Percentiles rank a stretch among this genome's conserved stretches.
Evolutionary conservation across 805 yeast genomes (phyloP).

Genomic region (Myxozyma nipponensis): DNA sequence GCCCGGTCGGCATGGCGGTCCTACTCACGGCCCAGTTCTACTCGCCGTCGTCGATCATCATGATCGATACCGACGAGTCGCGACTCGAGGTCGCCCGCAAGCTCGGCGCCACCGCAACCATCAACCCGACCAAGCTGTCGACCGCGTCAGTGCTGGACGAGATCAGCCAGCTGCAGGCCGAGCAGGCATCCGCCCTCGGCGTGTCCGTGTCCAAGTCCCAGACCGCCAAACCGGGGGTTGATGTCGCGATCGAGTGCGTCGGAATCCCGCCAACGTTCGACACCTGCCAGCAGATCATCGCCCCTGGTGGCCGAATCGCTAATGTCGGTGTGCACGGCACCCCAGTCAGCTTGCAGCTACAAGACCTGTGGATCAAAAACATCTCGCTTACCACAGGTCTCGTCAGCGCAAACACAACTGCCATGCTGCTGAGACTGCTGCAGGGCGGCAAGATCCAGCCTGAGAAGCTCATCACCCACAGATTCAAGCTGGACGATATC

Average conservation of each 20-base stretch:
- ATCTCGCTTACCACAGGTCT: slow-evolving; percentile 22
- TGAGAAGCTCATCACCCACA: slow-evolving; percentile 24
- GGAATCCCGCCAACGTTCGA: slow-evolving; percentile 19
- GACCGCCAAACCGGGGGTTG: slow-evolving; percentile 23
- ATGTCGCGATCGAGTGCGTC: slow-evolving; percentile 26
- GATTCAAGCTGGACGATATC: slow-evolving; percentile 23
- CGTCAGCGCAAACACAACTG: slow-evolving; percentile 23
- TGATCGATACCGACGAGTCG: slow-evolving; percentile 24
- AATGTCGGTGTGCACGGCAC: slow-evolving; percentile 26
- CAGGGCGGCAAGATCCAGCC: slow-evolving; percentile 22
- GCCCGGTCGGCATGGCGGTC: slow-evolving; percentile 23
- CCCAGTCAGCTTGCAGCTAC: slow-evolving; percentile 14
- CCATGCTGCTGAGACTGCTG: slow-evolving; percentile 13
- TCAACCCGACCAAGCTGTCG: slow-evolving; percentile 12
- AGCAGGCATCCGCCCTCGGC: slow-evolving; percentile 1
- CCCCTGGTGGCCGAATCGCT: slow-evolving; percentile 24
- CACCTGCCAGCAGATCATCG: slow-evolving; percentile 18
- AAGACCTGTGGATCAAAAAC: slow-evolving; percentile 20
- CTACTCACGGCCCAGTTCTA: slow-evolving; percentile 23
- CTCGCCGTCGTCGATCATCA: slow-evolving; percentile 20
- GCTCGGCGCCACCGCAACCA: slow-evolving; percentile 18
- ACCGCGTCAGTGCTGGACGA: slow-evolving; percentile 11
- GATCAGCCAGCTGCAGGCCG: slow-evolving; percentile 3
- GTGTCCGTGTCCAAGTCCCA: slow-evolving; percentile 6
- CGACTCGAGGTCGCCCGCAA: slow-evolving; percentile 19